Evolutionary conservation across 371 early-diverging fungal species (phyloP).

Genomic region (Syncephalis plumigaleata): DNA sequence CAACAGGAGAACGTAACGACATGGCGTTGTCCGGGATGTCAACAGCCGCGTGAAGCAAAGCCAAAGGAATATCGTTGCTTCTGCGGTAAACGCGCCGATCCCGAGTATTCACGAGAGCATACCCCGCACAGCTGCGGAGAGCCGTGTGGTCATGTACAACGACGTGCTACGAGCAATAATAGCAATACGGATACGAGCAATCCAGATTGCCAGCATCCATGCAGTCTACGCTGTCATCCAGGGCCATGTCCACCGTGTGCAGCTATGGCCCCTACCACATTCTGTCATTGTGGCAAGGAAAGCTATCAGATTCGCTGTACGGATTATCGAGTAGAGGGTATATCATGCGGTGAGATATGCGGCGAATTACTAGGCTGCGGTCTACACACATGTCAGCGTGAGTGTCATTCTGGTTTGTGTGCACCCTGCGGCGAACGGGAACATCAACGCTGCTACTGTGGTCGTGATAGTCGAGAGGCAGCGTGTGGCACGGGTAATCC

Average conservation of each 20-base stretch:
- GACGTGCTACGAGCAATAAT: slow-evolving; percentile 8
- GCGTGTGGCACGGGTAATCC: slow-evolving; percentile 37
- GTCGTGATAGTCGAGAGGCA: slow-evolving; percentile 27
- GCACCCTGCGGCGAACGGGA: slow-evolving; percentile 35
- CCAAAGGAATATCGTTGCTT: slow-evolving; percentile 70
- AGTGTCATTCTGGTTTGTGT: slow-evolving; percentile 54
- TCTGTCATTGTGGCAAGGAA: slow-evolving; percentile 69
- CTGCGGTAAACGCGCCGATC: slow-evolving; percentile 65
- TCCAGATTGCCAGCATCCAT: slow-evolving; percentile 13
- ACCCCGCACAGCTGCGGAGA: slow-evolving; percentile 80
- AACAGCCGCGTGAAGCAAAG: slow-evolving; percentile 36
- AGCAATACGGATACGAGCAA: not conserved
- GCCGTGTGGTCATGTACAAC: slow-evolving; percentile 25
- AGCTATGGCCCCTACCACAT: slow-evolving; percentile 45
- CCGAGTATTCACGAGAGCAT: slow-evolving; percentile 33
- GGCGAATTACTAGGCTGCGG: slow-evolving; percentile 53
- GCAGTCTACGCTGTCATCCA: slow-evolving; percentile 66
- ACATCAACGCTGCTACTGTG: slow-evolving; percentile 52
- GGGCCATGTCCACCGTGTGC: slow-evolving; percentile 89
- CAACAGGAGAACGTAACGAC: slow-evolving; percentile 4
- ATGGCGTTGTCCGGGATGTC: slow-evolving; percentile 94
- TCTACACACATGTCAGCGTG: slow-evolving; percentile 37
- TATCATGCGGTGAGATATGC: slow-evolving; percentile 46
- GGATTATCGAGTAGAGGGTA: slow-evolving; percentile 38
- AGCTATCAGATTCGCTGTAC: slow-evolving; percentile 43